Evolutionary conservation across 2,329 filamentous ascomycete species (phyloP).

Genomic region (Scytalidium lignicola): DNA sequence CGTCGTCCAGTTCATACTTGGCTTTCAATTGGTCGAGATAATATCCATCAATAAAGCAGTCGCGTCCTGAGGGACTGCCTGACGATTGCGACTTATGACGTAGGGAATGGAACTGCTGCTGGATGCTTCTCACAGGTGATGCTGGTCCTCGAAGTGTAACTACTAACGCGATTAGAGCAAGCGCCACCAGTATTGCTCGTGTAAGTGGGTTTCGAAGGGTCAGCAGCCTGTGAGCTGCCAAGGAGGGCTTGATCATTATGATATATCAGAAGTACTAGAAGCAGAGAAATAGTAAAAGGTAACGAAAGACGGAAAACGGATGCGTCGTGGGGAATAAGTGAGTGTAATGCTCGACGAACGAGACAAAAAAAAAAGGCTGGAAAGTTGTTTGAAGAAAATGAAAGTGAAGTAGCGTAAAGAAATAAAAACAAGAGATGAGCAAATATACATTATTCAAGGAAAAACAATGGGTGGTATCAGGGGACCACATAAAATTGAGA

Average conservation of each 20-base stretch:
- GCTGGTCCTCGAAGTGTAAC: constrained; percentile 13
- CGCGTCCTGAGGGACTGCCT: constrained; percentile 3
- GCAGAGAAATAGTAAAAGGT: background rate
- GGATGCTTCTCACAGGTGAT: constrained; percentile 5
- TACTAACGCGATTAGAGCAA: constrained; percentile 18
- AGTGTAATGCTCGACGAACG: background rate
- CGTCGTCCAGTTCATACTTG: constrained; percentile 42
- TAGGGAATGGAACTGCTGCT: constrained; percentile 9
- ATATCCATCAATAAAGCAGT: constrained; percentile 45
- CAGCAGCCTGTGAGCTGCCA: background rate
- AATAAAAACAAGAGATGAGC: background rate
- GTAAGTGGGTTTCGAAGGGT: constrained; percentile 17
- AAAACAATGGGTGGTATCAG: background rate
- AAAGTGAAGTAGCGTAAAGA: constrained; percentile 4
- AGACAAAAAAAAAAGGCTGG: background rate
- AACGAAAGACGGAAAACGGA: background rate
- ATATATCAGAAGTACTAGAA: no score
- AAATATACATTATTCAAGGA: background rate
- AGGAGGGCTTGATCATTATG: background rate
- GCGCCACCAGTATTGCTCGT: constrained; percentile 14
- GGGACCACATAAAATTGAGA: background rate
- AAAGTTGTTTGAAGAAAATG: constrained; percentile 40
- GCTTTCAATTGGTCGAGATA: constrained; percentile 41
- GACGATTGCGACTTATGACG: constrained; percentile 6
- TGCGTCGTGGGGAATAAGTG: background rate